Evolutionary conservation across 495 filamentous ascomycete species (phyloP), one percentile per base, ranked within the genome.

Genomic region (Aspergillus cristatus): DNA sequence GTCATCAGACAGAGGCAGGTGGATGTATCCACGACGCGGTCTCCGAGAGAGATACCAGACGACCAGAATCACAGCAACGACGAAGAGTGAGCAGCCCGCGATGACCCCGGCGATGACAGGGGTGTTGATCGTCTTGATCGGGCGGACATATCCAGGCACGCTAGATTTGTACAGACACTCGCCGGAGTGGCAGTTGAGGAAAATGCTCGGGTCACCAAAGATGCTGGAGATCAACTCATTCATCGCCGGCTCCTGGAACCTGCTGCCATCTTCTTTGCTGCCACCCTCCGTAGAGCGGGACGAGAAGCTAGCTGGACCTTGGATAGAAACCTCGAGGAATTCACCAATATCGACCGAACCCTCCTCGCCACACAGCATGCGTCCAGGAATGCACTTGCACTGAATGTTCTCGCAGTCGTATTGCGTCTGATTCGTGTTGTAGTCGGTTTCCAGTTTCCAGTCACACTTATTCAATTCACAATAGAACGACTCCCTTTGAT

Each of bases 51-150:
- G 60, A 50, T 89, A 94, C 89, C 90, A 98, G 14, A 94, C 74
- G 6, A 76, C 48, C 18, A 97, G 59, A 36, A 96, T 84, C 28
- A 86, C 78, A 6, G 76, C 80, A 15, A 96, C 87, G 6, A 97
- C 70, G 51, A 98, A 96, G 1, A 98, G 66, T 2, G 81, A 78
- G 57, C 76, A 84, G 16, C 79, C 87, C 7, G 89, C 89, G 54
- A 98, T 97, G 35, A 93, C 86, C 24, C 86, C 81, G 14, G 91
- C 91, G 50, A 98, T 97, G 32, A 98, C 68, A 8, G 93, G 91
- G 1, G 89, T 98, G 56, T 98, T 98, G 65, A 98, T 97, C 51
- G 82, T 79, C 62, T 96, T 96, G 35, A 97, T 68, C 3, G 89
- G 84, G 28, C 86, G 75, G 37, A 82, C 64, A 54, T 91, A 97